Conservation (phyloP, 345 rosid species). For the Gossypium herbaceum region DNA sequence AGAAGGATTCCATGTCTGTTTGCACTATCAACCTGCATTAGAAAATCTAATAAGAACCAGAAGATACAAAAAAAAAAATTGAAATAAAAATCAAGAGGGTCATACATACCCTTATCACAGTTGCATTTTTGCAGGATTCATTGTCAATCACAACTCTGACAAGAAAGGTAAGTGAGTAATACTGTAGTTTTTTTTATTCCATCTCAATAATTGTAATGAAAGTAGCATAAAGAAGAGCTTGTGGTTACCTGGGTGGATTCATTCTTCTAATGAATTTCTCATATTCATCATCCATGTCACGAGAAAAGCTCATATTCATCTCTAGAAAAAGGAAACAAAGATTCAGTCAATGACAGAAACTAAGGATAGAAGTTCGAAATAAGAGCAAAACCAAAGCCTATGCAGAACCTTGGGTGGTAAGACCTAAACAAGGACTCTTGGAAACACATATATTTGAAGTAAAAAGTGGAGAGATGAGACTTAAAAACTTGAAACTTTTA, state of each 20-base stretch:
- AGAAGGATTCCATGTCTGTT: constrained; percentile 91
- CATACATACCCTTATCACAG: constrained; percentile 65
- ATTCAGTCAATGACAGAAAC: neutral
- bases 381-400: constrained; percentile 12
- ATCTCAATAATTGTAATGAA: neutral
- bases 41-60: constrained; percentile 15
- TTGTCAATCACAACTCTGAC: constrained; percentile 94
- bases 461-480: neutral
- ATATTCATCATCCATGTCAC: constrained; percentile 73
- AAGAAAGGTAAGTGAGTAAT: neutral
- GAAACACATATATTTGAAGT: neutral
- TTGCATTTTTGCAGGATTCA: constrained; percentile 80
- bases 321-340: constrained; percentile 31
- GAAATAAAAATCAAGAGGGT: neutral
- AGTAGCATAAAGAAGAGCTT: constrained; percentile 13
- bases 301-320: constrained; percentile 63
- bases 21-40: constrained; percentile 82
- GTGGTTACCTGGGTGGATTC: constrained; percentile 81
- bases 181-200: neutral
- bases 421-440: neutral
- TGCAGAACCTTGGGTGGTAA: neutral
- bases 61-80: neutral
- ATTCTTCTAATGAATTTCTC: constrained; percentile 81
- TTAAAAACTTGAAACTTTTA: neutral
- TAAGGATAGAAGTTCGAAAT: constrained; percentile 5